Evolutionary conservation across 2,329 filamentous ascomycete genomes (phyloP).

Genomic region (Beauveria medogensis): DNA sequence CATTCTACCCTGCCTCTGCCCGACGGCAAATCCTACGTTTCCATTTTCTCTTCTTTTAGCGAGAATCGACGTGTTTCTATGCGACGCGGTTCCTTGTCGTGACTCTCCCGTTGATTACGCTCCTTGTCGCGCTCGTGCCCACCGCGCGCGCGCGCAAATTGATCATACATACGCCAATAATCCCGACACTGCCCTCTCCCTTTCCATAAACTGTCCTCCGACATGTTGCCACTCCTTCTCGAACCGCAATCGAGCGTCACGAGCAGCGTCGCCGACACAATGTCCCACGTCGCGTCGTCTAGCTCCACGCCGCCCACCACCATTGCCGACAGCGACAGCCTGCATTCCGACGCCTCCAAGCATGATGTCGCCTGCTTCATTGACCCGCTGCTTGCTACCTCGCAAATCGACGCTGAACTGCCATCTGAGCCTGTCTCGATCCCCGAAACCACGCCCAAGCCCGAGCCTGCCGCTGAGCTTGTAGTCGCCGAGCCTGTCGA

Average conservation of each 20-base stretch:
- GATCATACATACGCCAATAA: background rate
- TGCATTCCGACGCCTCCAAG: constrained; percentile 38
- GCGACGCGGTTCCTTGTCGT: constrained; percentile 4
- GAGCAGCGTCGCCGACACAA: constrained; percentile 28
- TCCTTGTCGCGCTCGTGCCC: constrained; percentile 5
- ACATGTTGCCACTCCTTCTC: constrained; percentile 24
- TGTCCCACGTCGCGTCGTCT: constrained; percentile 46
- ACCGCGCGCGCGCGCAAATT: background rate
- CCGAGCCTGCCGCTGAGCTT: background rate
- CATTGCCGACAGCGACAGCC: constrained; percentile 49
- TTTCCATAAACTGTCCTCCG: constrained; percentile 2
- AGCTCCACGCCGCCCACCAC: constrained; percentile 61
- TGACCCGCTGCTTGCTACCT: constrained; percentile 13
- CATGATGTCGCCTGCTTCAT: constrained; percentile 29
- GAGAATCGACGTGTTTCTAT: background rate
- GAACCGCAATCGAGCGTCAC: constrained; percentile 24
- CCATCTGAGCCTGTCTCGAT: constrained; percentile 19
- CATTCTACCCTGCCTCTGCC: background rate
- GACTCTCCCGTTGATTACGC: background rate
- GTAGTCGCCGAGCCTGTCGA: constrained; percentile 2
- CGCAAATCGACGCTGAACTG: constrained; percentile 11
- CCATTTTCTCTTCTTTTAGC: background rate
- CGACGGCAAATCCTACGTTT: background rate
- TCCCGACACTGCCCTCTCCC: background rate
- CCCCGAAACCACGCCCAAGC: background rate